Conservation (phyloP, 1,284 basidiomycete genomes). For the Marasmius tenuissimus region DNA sequence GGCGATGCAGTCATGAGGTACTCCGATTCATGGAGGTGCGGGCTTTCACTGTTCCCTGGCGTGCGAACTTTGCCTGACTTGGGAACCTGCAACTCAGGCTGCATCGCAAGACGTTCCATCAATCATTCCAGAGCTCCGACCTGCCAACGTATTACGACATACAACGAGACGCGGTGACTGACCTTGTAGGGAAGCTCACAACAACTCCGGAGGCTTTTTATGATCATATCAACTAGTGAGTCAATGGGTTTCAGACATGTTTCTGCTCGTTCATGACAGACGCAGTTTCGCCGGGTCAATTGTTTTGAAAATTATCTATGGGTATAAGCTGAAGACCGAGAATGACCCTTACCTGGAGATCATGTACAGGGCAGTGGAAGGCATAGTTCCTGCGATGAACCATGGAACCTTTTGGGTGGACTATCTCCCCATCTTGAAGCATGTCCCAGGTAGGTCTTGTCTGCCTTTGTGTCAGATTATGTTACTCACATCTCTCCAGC, state of each 20-base stretch:
- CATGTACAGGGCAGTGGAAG: neutral
- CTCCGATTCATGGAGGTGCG: neutral
- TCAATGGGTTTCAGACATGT: too few species aligned
- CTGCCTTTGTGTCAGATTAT: neutral
- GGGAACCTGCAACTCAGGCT: neutral
- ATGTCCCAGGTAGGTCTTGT: neutral
- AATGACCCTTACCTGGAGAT: neutral
- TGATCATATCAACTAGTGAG: neutral
- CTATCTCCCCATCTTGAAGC: neutral
- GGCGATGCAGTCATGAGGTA: neutral
- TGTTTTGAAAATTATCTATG: neutral
- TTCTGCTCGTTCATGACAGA: neutral
- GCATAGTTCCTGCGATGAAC: neutral
- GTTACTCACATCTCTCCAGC: neutral
- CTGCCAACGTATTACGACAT: neutral
- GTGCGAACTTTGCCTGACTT: neutral
- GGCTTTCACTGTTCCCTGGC: neutral
- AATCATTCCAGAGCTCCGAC: neutral
- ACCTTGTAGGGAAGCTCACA: neutral
- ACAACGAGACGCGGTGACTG: neutral
- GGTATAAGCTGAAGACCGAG: neutral
- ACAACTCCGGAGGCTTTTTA: neutral
- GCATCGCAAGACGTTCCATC: slow-evolving; percentile 1
- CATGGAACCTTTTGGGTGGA: neutral
- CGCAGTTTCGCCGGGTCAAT: neutral